Base-by-base conservation (phyloP, 768 basidiomycete genomes). In the Pisolithus orientalis region DNA sequence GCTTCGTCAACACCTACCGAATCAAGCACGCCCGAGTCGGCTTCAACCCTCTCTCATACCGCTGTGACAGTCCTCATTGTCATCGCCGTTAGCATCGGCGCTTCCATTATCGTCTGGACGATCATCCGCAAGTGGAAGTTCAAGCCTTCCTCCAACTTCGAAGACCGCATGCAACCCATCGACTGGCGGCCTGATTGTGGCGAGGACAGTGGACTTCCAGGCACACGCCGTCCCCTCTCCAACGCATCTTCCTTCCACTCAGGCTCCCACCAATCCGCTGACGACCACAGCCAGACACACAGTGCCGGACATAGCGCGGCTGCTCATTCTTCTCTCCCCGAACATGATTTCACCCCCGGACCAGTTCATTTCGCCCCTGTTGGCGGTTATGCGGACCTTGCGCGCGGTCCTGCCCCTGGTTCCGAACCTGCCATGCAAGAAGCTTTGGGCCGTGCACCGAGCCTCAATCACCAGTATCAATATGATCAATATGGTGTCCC, bases 121-220 rank as follows among this genome's bases (percentile, higher is more conserved):
- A 71, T 91, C 63, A 87, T 93, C 75, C 85, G 91, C 73, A 92
- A 93, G 69, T 92, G 89, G 87, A 91, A 92, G 72, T 83, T 93
- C 63, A 82, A 80, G 50, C 82, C 86, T 52, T 92, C 90, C 29
- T 76, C 80, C 62, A 78, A 80, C 60, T 93, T 93, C 65, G 87
- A 90, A 60, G 81, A 83, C 55, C 88, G 90, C 58, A 80, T 94
- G 73, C 81, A 87, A 53, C 90, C 92, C 54, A 90, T 93, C 64
- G 84, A 91, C 72, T 93, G 88, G 89, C 82, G 87, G 63, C 87
- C 88, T n/a, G 73, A 68, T 45, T 72, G 69, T 29, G 70, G 63
- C 49, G 71, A 71, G 7, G 76, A 79, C 51, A 49, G 59, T 32
- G 76, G 68, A 53, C 65, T 76, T 46, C 70, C 82, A 27, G 72